Percentiles rank a stretch among this genome's conserved stretches.
Evolutionary conservation across 2,329 filamentous ascomycete genomes (phyloP).

Genomic region (Aspergillus sp.): DNA sequence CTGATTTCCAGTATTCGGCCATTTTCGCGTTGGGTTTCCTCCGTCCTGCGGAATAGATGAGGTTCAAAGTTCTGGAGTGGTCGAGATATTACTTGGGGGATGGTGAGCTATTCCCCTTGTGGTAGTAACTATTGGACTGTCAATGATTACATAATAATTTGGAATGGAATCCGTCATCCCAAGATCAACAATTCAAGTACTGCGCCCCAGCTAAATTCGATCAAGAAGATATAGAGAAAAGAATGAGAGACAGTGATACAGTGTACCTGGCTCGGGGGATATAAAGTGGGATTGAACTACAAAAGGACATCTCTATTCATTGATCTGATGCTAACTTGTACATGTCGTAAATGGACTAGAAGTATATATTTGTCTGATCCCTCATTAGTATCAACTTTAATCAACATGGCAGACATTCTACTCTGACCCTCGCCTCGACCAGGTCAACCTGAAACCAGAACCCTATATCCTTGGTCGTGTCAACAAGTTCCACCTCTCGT

Average conservation of each 20-base stretch:
- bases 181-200: too few relatives aligned
- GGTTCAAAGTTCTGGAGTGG: too few relatives aligned
- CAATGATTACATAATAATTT: constrained; percentile 7
- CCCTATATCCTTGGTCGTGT: constrained; percentile 77
- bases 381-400: background rate
- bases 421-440: constrained; percentile 64
- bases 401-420: constrained; percentile 49
- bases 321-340: too few relatives aligned
- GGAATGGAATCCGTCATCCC: background rate
- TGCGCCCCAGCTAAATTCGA: too few relatives aligned
- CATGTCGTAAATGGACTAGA: too few relatives aligned
- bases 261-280: too few relatives aligned
- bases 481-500: constrained; percentile 74
- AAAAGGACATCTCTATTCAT: too few relatives aligned
- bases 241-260: too few relatives aligned
- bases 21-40: constrained; percentile 48
- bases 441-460: constrained; percentile 71
- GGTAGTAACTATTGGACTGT: too few relatives aligned
- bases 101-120: background rate
- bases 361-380: background rate
- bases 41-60: too few relatives aligned
- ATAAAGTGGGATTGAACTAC: too few relatives aligned
- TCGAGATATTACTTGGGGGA: background rate
- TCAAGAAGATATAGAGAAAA: too few relatives aligned
- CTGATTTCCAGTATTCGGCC: constrained; percentile 99